Conservation (phyloP, 2,329 filamentous ascomycete genomes). For the Botrytis tulipae region DNA sequence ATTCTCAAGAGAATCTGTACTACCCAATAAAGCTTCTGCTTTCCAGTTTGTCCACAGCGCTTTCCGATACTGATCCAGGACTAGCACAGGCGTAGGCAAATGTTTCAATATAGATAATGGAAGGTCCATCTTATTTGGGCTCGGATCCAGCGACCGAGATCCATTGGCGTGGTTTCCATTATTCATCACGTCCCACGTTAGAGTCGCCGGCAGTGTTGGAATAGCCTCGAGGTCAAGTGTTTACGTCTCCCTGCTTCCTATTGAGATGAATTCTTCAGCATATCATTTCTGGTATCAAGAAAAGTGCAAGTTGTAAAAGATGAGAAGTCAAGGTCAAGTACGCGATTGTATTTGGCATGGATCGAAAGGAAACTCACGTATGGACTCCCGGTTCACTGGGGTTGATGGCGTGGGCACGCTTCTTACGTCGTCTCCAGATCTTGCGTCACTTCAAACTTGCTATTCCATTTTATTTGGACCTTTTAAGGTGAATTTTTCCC, state of each 20-base stretch:
- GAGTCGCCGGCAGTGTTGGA: neutral
- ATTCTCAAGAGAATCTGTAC: conserved; percentile 18
- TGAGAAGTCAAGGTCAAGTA: neutral
- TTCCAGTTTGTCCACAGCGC: conserved; percentile 27
- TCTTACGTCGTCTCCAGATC: neutral
- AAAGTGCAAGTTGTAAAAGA: neutral
- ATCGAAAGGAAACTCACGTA: conserved; percentile 3
- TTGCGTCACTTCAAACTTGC: neutral
- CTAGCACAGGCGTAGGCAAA: conserved; percentile 29
- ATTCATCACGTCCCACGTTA: neutral
- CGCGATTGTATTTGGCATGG: neutral
- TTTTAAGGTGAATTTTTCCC: neutral
- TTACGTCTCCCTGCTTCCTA: neutral
- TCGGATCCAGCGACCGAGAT: neutral
- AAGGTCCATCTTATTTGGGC: conserved; percentile 22
- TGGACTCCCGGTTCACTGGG: neutral
- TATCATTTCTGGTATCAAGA: neutral
- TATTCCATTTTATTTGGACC: neutral
- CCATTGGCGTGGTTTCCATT: neutral
- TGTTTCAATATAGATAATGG: conserved; percentile 28
- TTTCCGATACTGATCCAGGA: conserved; percentile 25
- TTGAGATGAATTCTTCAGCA: conserved; percentile 5
- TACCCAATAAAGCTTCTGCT: conserved; percentile 22
- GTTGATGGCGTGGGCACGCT: neutral
- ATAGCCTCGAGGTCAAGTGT: neutral